These are phyloP conservation scores for Neurospora tetrasperma DNA, from an alignment of 495 filamentous ascomycete genomes.

Conservation along the genomic window DNA sequence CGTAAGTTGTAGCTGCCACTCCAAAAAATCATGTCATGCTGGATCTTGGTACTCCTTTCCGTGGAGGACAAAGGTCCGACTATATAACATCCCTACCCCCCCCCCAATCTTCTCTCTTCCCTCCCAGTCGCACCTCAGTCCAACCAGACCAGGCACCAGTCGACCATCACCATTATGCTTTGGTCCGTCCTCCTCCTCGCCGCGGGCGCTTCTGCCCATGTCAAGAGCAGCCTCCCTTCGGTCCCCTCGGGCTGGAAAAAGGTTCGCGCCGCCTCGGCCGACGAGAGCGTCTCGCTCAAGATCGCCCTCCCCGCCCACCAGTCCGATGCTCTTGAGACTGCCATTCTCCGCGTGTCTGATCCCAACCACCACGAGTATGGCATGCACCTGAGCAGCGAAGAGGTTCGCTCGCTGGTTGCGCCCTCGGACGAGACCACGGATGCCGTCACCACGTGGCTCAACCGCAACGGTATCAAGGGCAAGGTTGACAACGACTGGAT, in stretches of 20 bases:
- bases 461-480: constrained; percentile 36
- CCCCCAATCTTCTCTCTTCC: not conserved
- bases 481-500: constrained; percentile 37
- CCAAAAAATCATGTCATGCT: not conserved
- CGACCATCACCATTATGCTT: constrained; percentile 15
- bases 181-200: constrained; percentile 24
- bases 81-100: not conserved
- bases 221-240: constrained; percentile 35
- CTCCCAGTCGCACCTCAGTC: not conserved
- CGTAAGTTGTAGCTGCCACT: not conserved
- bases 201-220: constrained; percentile 35
- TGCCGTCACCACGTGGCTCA: constrained; percentile 40
- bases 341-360: constrained; percentile 45
- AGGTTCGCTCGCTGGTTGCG: constrained; percentile 43
- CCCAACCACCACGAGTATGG: constrained; percentile 46
- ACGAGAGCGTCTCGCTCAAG: constrained; percentile 24
- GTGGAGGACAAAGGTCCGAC: not conserved
- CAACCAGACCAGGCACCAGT: not conserved
- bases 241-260: constrained; percentile 39
- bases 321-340: constrained; percentile 44
- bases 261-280: constrained; percentile 20
- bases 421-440: constrained; percentile 34
- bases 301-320: constrained; percentile 28
- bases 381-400: constrained; percentile 42
- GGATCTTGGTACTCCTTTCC: too few relatives aligned